These are phyloP conservation scores for Staphylotrichum tortipilum DNA, from an alignment of 495 filamentous ascomycete genomes.

Conservation along the genomic window DNA sequence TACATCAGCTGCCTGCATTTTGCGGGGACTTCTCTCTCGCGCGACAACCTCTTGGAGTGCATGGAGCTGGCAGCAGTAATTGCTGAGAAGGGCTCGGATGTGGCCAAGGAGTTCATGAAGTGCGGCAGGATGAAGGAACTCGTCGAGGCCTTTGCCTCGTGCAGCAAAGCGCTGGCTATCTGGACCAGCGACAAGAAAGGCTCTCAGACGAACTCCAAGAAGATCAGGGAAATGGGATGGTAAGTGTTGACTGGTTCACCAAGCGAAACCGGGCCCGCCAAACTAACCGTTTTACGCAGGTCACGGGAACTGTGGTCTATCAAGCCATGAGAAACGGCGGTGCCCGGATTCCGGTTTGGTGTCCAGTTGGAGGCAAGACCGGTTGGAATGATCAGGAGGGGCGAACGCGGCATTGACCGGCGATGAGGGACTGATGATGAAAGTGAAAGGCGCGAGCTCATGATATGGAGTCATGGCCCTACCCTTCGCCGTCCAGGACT, in stretches of 20 bases:
- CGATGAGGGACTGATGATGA: too few relatives aligned
- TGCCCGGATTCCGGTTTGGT: neutral
- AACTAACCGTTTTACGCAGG: conserved; percentile 3
- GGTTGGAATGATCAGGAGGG: too few relatives aligned
- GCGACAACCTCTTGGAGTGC: conserved; percentile 59
- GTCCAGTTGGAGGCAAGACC: neutral
- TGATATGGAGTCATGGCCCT: too few relatives aligned
- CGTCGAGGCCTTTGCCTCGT: conserved; percentile 61
- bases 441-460: too few relatives aligned
- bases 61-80: conserved; percentile 69
- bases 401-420: too few relatives aligned
- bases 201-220: conserved; percentile 40
- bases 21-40: conserved; percentile 52
- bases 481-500: too few relatives aligned
- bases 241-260: conserved; percentile 31
- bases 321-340: conserved; percentile 18
- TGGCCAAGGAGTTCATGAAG: conserved; percentile 56
- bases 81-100: conserved; percentile 53
- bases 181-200: conserved; percentile 45
- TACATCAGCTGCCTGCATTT: conserved; percentile 68
- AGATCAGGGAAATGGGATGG: conserved; percentile 46
- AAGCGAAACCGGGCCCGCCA: neutral
- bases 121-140: conserved; percentile 68
- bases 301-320: conserved; percentile 44
- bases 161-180: conserved; percentile 64